A percentile compares a stretch with the other conserved stretches of the same genome.
phyloP scores from a whole-genome alignment of 345 rosid species.

The Salix dunnii region DNA sequence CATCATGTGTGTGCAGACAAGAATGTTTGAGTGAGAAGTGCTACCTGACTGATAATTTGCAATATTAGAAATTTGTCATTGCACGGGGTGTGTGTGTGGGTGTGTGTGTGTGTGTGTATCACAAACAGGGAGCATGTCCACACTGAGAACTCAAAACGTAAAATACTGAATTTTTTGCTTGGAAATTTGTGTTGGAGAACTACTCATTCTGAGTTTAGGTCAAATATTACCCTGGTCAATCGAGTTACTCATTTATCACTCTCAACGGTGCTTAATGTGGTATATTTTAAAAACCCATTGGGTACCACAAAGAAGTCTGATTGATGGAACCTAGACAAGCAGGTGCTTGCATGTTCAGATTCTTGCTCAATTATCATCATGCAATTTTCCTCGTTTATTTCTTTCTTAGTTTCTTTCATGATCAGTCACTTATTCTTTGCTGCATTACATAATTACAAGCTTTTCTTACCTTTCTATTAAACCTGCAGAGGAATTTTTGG shows the following conservation, averaged over 20 bases:
- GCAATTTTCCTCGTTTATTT: background rate
- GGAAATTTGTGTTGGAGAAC: background rate
- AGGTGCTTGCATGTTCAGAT: background rate
- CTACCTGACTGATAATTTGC: background rate
- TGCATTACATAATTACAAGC: background rate
- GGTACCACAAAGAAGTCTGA: background rate
- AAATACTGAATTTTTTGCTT: background rate
- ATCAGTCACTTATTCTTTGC: background rate
- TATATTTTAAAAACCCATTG: background rate
- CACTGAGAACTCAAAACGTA: background rate
- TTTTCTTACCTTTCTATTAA: constrained; percentile 9
- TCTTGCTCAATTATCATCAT: background rate
- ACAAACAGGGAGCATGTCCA: background rate
- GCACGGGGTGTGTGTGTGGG: background rate
- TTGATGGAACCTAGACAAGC: background rate
- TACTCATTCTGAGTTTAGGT: background rate
- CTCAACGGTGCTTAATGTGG: background rate
- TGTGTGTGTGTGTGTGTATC: background rate
- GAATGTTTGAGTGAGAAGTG: background rate
- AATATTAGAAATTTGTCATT: background rate
- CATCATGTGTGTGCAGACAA: background rate
- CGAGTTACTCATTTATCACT: background rate
- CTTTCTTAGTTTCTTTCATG: background rate
- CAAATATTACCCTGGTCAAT: background rate
- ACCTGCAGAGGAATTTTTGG: constrained; percentile 64